A percentile compares a stretch with the other conserved stretches of the same genome.
These are phyloP conservation scores for Funneliformis geosporum DNA, from an alignment of 192 early-diverging fungal genomes.

Conservation along the genomic window DNA sequence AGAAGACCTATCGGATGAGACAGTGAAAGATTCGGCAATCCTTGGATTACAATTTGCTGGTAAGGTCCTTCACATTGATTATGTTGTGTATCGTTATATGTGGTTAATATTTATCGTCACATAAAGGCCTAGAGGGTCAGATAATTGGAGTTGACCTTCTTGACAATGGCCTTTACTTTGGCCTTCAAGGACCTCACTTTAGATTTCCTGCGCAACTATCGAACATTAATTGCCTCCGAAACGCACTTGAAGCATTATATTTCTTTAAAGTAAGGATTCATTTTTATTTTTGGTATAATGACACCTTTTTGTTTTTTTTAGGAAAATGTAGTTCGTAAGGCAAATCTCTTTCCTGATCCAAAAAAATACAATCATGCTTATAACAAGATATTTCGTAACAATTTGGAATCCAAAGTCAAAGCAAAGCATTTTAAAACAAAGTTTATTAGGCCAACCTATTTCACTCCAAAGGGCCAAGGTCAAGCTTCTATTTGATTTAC, in stretches of 20 bases:
- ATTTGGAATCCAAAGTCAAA: neutral
- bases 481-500: no score
- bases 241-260: neutral
- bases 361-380: no score
- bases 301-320: no score
- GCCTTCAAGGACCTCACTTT: neutral
- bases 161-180: constrained; percentile 12
- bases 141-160: constrained; percentile 5
- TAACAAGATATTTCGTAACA: no score
- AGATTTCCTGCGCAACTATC: neutral
- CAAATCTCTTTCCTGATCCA: no score
- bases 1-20: constrained; percentile 12
- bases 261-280: neutral
- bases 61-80: neutral
- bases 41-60: constrained; percentile 10
- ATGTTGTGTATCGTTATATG: neutral
- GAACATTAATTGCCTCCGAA: neutral
- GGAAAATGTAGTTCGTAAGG: no score
- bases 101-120: neutral
- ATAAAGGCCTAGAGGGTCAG: neutral
- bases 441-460: constrained; percentile 13
- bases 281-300: neutral
- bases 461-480: neutral
- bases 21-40: neutral
- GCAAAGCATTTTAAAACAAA: constrained; percentile 18